Evolutionary conservation across 1,284 basidiomycete species (phyloP), one percentile per base, ranked within the genome.

Genomic region (Psilocybe mexicana): DNA sequence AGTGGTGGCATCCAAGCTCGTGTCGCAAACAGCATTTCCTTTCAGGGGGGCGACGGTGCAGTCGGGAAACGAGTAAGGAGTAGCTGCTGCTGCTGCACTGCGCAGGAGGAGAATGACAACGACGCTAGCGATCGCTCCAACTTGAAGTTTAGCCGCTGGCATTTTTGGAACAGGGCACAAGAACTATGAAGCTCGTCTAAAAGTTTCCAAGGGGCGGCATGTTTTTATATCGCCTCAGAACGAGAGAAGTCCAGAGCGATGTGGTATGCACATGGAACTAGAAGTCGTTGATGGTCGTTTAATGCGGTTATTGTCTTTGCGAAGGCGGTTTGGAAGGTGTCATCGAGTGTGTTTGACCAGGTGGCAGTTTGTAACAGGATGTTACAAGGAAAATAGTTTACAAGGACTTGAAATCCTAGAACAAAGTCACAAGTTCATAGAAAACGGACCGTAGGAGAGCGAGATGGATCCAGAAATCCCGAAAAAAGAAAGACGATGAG

Each of bases 1-100:
- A 35, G 78, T 76, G 10, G 77, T 63, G 6, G 79, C 71, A 56
- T 78, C 76, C 55, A 78, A 73, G 10, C 75, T 70, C 3, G 74
- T 73, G 62, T 84, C 75, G 67, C 83, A 85, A 23, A 84, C 77
- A 3, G 72, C 63, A 61, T 79, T 83, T 48, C 69, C 68, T 42
- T 73, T 72, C 55, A 83, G 70, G 8, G 80, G 80, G 0, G 73
- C 76, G 58, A 69, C 71, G n/a, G 60, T 61, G 49, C 82, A 84
- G 61, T 82, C 77, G 0, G 81, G 81, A 63, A 82, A 83, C 50
- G 73, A 47, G 69, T 76, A 68, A 63, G 55, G 62, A 51, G 71
- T 52, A 25, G 65, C 68, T 23, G 55, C 52, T 23, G 65, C 68
- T 23, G 55, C 52, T 23, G 57, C 55, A 33, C 55, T 53, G 14